Evolutionary conservation across 129 eudicot species (phyloP).

Genomic region (Silybum marianum): DNA sequence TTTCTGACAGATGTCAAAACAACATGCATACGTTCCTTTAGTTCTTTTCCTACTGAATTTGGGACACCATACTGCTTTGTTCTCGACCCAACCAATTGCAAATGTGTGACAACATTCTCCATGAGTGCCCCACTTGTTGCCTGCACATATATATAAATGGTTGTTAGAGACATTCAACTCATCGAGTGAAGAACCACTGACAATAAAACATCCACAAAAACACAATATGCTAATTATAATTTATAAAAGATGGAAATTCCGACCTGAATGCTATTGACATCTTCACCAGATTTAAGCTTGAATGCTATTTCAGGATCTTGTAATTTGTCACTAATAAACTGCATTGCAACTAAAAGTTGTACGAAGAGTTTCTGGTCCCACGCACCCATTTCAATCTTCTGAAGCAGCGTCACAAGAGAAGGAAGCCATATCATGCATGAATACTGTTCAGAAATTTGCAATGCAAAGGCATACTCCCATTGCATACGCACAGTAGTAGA

Average conservation of each 20-base stretch:
- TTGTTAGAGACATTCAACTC: background rate
- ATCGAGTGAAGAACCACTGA: background rate
- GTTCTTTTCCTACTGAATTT: slow-evolving; percentile 48
- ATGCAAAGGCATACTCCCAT: slow-evolving; percentile 83
- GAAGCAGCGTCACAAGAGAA: slow-evolving; percentile 66
- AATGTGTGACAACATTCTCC: slow-evolving; percentile 65
- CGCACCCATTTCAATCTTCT: slow-evolving; percentile 42
- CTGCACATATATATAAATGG: slow-evolving; percentile 36
- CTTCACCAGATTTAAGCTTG: slow-evolving; percentile 76
- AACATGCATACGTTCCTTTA: slow-evolving; percentile 57
- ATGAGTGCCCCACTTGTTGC: slow-evolving; percentile 58
- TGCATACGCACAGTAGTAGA: slow-evolving; percentile 32
- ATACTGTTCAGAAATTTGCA: slow-evolving; percentile 69
- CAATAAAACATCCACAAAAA: background rate
- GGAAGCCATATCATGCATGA: slow-evolving; percentile 87
- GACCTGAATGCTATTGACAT: slow-evolving; percentile 65
- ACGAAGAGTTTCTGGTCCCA: slow-evolving; percentile 46
- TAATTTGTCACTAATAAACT: slow-evolving; percentile 60
- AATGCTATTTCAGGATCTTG: slow-evolving; percentile 83
- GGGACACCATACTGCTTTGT: slow-evolving; percentile 53
- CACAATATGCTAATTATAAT: background rate
- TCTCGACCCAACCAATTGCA: slow-evolving; percentile 56
- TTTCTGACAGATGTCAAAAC: slow-evolving; percentile 53
- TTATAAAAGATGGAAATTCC: background rate
- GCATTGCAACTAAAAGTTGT: slow-evolving; percentile 62